Evolutionary conservation across 306 rosid species (phyloP).

Genomic region (Hylodesmum podocarpum): DNA sequence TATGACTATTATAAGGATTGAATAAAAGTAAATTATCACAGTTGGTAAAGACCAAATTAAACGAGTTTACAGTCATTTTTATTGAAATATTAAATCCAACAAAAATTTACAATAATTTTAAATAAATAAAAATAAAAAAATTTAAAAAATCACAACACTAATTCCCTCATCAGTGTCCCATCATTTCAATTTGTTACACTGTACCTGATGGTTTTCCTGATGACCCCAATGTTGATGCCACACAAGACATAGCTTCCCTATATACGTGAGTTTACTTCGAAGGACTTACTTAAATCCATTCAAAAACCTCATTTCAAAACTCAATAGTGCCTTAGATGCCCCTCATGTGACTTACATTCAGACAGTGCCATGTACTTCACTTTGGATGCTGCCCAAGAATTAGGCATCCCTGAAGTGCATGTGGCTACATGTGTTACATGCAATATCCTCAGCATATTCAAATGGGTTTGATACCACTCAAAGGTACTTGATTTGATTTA

Average conservation of each 20-base stretch:
- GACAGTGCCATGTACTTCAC: conserved; percentile 35
- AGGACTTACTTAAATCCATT: conserved; percentile 31
- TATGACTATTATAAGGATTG: no score
- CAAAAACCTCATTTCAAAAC: conserved; percentile 29
- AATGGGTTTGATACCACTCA: conserved; percentile 34
- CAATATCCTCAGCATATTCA: conserved; percentile 21
- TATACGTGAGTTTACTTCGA: not conserved
- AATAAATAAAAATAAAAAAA: no score
- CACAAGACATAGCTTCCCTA: conserved; percentile 37
- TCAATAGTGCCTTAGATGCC: conserved; percentile 12
- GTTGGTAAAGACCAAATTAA: no score
- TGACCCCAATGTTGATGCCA: conserved; percentile 32
- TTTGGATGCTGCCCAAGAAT: conserved; percentile 30
- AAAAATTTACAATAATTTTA: no score
- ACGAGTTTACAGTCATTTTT: no score
- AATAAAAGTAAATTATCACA: no score
- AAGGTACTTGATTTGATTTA: conserved; percentile 39
- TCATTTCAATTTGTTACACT: conserved; percentile 16
- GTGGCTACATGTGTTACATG: conserved; percentile 43
- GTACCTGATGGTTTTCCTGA: conserved; percentile 50
- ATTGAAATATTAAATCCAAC: no score
- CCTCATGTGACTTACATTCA: conserved; percentile 39
- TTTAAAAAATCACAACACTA: no score
- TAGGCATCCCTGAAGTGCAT: conserved; percentile 43
- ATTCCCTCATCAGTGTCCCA: conserved; percentile 16